A percentile compares a stretch with the other conserved stretches of the same genome.
These are phyloP conservation scores for Claviceps quebecensis DNA, from an alignment of 2,329 filamentous ascomycete genomes.

Conservation along the genomic window DNA sequence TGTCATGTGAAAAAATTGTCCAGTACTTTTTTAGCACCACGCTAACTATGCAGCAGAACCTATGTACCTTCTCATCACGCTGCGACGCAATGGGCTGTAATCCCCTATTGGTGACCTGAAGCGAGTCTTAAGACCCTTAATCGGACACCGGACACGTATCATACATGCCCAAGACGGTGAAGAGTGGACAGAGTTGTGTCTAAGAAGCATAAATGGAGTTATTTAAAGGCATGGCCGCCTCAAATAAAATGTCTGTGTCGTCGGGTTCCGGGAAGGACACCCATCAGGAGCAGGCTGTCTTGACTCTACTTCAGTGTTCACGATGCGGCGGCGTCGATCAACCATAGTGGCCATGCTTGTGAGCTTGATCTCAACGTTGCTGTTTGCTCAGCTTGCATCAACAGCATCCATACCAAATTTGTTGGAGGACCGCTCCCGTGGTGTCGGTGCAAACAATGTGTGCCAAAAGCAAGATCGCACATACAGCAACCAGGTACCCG, in stretches of 20 bases:
- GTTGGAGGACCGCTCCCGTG: not conserved
- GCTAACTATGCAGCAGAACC: no score
- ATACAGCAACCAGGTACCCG: conserved; percentile 4
- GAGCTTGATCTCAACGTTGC: not conserved
- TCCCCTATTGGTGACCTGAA: no score
- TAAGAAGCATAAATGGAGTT: not conserved
- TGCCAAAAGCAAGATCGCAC: conserved; percentile 5
- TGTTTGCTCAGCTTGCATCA: not conserved
- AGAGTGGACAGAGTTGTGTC: not conserved
- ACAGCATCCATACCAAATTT: not conserved
- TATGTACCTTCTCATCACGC: no score
- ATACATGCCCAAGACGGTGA: not conserved
- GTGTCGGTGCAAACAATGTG: not conserved
- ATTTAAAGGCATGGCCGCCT: not conserved
- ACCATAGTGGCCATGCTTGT: not conserved
- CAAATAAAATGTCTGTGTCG: not conserved
- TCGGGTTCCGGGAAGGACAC: not conserved
- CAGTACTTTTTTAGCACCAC: no score
- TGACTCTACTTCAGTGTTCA: not conserved
- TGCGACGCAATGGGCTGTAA: no score
- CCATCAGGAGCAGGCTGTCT: not conserved
- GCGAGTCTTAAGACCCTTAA: no score
- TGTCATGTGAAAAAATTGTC: no score
- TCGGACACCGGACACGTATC: no score
- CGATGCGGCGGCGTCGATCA: not conserved